Evolutionary conservation across 345 rosid species (phyloP).

Genomic region (Viola odorata): DNA sequence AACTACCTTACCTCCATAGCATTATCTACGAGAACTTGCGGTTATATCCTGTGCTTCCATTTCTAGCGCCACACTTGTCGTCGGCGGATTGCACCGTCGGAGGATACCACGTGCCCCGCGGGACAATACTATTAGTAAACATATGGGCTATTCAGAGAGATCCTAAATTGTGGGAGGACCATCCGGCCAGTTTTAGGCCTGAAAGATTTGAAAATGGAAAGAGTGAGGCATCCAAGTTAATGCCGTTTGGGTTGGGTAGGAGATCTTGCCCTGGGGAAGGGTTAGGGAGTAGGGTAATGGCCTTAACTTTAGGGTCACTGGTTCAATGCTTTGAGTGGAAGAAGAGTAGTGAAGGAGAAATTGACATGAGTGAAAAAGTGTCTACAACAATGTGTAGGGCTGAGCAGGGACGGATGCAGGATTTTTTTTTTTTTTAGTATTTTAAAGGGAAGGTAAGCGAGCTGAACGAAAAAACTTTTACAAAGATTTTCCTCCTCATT

Average conservation of each 20-base stretch:
- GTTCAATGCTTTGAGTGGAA: constrained; percentile 19
- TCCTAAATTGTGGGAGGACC: constrained; percentile 31
- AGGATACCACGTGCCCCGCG: constrained; percentile 38
- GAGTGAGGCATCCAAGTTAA: constrained; percentile 2
- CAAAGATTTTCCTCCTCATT: too few relatives aligned
- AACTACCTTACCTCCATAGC: constrained; percentile 15
- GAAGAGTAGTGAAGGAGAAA: background rate
- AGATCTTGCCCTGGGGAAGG: constrained; percentile 17
- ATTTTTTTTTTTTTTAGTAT: too few relatives aligned
- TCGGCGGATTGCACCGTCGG: constrained; percentile 31
- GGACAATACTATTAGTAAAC: constrained; percentile 38
- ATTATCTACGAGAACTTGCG: background rate
- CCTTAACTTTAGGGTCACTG: constrained; percentile 10
- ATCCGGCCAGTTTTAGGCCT: constrained; percentile 39
- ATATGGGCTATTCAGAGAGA: constrained; percentile 56
- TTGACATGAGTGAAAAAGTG: constrained; percentile 6
- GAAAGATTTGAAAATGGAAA: constrained; percentile 38
- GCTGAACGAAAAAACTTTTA: too few relatives aligned
- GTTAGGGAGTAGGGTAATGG: constrained; percentile 6
- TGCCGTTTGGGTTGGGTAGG: constrained; percentile 15
- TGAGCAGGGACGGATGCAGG: too few relatives aligned
- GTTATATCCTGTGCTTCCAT: background rate
- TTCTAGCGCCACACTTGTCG: background rate
- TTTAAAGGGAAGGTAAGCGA: too few relatives aligned
- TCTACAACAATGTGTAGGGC: constrained; percentile 5